These are phyloP conservation scores for Aspergillus cavernicola DNA, from an alignment of 495 filamentous ascomycete species.

Conservation along the genomic window DNA sequence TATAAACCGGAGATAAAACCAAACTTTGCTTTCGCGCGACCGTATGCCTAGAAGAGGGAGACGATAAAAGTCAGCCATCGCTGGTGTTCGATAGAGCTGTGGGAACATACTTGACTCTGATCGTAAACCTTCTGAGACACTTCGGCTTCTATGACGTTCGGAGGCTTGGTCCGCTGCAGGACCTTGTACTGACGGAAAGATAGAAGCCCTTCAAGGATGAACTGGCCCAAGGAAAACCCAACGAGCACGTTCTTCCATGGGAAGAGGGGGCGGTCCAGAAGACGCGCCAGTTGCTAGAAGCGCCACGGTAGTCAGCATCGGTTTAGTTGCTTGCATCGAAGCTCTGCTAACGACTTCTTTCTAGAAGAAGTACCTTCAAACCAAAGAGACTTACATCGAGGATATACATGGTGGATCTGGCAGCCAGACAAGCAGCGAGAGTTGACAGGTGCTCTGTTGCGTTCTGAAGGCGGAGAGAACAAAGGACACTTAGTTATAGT, in stretches of 20 bases:
- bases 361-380: not conserved
- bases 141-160: constrained; percentile 78
- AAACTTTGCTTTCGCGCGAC: constrained; percentile 91
- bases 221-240: constrained; percentile 87
- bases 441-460: constrained; percentile 26
- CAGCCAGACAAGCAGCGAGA: constrained; percentile 23
- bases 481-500: too few relatives aligned
- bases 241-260: constrained; percentile 97
- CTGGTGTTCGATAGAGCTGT: not conserved
- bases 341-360: not conserved
- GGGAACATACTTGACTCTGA: constrained; percentile 70
- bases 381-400: constrained; percentile 33
- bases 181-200: constrained; percentile 84
- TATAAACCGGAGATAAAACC: constrained; percentile 74
- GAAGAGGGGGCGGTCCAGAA: constrained; percentile 86
- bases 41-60: constrained; percentile 72
- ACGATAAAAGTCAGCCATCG: not conserved
- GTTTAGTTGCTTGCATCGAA: not conserved
- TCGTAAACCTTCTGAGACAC: constrained; percentile 89
- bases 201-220: constrained; percentile 78
- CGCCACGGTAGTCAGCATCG: constrained; percentile 14
- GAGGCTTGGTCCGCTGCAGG: constrained; percentile 71
- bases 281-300: constrained; percentile 73
- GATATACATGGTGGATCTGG: constrained; percentile 37
- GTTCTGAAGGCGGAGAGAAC: constrained; percentile 15